These are phyloP conservation scores for Botrytis aclada DNA, from an alignment of 2,329 filamentous ascomycete species.

Conservation along the genomic window DNA sequence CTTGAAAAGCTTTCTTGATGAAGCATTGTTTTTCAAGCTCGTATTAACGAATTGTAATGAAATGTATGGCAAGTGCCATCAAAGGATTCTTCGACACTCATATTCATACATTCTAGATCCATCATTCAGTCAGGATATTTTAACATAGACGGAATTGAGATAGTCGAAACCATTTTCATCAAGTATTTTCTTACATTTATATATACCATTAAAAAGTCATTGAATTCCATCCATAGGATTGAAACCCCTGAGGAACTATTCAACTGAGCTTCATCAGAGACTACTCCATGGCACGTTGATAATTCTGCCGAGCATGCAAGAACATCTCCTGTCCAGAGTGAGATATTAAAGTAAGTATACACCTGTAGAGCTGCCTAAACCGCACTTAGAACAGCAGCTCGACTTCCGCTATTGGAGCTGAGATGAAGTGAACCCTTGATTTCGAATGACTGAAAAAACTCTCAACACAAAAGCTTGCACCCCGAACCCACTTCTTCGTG, in stretches of 20 bases:
- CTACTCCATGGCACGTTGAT: neutral
- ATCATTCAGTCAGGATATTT: too few relatives aligned
- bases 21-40: neutral
- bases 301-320: neutral
- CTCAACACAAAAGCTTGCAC: too few relatives aligned
- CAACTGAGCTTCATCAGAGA: neutral
- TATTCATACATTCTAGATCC: too few relatives aligned
- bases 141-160: neutral
- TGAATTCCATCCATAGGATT: neutral
- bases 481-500: neutral
- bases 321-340: too few relatives aligned
- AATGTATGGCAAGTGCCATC: neutral
- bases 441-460: too few relatives aligned
- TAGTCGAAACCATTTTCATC: neutral
- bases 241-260: too few relatives aligned
- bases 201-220: neutral
- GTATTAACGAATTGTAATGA: neutral
- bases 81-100: rapidly evolving
- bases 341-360: neutral
- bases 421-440: neutral
- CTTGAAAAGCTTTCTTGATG: neutral
- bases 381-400: too few relatives aligned
- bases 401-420: neutral
- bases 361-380: neutral
- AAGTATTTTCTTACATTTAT: neutral